These are phyloP conservation scores for Helotiales sp. DNA, from an alignment of 2,329 filamentous ascomycete genomes.

Conservation along the genomic window DNA sequence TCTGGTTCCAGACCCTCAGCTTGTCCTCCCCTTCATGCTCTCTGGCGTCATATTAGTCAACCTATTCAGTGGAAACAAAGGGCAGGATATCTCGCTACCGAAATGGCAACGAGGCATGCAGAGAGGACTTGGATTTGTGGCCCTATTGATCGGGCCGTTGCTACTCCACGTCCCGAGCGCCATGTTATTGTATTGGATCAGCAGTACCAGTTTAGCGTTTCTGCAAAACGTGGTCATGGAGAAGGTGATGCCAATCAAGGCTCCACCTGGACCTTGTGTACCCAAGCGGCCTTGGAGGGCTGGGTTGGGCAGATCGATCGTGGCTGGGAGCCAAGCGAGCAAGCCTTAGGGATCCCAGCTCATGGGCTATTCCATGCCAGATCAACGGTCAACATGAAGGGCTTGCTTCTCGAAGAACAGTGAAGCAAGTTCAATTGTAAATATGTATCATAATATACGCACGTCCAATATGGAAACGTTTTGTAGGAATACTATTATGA, in stretches of 20 bases:
- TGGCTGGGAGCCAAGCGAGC: background rate
- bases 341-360: background rate
- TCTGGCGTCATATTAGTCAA: slow-evolving; percentile 50
- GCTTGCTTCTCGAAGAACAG: no score
- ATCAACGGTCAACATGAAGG: no score
- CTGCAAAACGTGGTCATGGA: slow-evolving; percentile 41
- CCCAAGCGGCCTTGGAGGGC: slow-evolving; percentile 23
- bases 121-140: slow-evolving; percentile 38
- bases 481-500: no score
- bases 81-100: slow-evolving; percentile 8
- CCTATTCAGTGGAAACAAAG: slow-evolving; percentile 33
- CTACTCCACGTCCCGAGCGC: slow-evolving; percentile 43
- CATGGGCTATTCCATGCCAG: background rate
- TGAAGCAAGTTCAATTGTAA: no score
- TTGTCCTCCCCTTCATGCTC: slow-evolving; percentile 48
- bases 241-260: slow-evolving; percentile 39
- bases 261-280: slow-evolving; percentile 34
- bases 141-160: slow-evolving; percentile 40
- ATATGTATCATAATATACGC: no score
- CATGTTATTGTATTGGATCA: slow-evolving; percentile 51
- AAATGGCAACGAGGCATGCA: slow-evolving; percentile 30
- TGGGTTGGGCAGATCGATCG: slow-evolving; percentile 4
- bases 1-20: slow-evolving; percentile 50
- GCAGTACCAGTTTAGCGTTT: slow-evolving; percentile 42
- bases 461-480: no score